phyloP scores from a whole-genome alignment of 164 flowering plant genomes.

The Nelumbo lutea region DNA sequence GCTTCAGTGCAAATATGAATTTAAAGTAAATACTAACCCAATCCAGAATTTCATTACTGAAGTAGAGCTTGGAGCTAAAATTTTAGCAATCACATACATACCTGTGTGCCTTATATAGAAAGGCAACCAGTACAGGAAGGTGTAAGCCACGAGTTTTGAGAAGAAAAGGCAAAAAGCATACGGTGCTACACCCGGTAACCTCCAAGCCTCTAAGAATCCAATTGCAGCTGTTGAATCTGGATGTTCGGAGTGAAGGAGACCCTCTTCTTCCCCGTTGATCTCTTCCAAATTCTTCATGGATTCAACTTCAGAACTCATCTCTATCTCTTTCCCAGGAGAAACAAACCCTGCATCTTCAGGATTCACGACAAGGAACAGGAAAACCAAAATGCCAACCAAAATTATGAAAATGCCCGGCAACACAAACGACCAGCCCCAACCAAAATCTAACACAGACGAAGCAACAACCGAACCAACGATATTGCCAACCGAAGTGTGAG shows the following conservation, averaged over 20 bases:
- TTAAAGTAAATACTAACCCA: not conserved
- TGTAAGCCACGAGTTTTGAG: slow-evolving; percentile 29
- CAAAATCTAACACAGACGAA: slow-evolving; percentile 64
- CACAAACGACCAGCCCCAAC: slow-evolving; percentile 99
- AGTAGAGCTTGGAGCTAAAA: too few relatives aligned
- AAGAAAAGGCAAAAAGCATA: slow-evolving; percentile 93
- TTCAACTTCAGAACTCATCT: slow-evolving; percentile 36
- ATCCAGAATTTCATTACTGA: too few relatives aligned
- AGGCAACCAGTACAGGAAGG: slow-evolving; percentile 93
- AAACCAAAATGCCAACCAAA: slow-evolving; percentile 56
- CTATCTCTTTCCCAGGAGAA: slow-evolving; percentile 34
- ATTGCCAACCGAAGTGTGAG: slow-evolving; percentile 87
- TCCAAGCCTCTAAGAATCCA: slow-evolving; percentile 93
- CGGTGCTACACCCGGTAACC: slow-evolving; percentile 80
- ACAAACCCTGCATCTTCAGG: slow-evolving; percentile 69
- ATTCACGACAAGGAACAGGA: slow-evolving; percentile 55
- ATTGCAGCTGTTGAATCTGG: slow-evolving; percentile 46
- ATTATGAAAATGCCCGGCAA: slow-evolving; percentile 66
- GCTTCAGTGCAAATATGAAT: slow-evolving; percentile 42
- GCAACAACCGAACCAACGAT: slow-evolving; percentile 78
- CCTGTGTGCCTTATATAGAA: slow-evolving; percentile 95
- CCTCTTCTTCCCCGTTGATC: slow-evolving; percentile 43
- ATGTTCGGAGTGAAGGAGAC: slow-evolving; percentile 26
- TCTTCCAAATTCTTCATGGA: slow-evolving; percentile 15
- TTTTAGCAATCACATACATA: slow-evolving; percentile 16